Percentiles rank a stretch among this genome's conserved stretches.
Conservation (phyloP, 2,329 filamentous ascomycete genomes). For the Hypoxylon sp. region DNA sequence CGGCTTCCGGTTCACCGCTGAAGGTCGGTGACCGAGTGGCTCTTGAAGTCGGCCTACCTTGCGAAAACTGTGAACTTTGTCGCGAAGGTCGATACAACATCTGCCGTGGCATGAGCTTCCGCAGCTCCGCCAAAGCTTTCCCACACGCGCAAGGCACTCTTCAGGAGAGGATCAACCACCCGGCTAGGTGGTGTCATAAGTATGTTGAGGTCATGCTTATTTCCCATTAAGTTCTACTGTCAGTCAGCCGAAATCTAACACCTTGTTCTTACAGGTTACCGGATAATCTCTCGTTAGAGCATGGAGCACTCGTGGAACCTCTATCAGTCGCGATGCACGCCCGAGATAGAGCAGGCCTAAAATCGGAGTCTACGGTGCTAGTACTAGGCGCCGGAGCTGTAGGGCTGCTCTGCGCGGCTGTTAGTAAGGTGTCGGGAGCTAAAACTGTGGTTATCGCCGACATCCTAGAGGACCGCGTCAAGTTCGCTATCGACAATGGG, state of each 20-base stretch:
- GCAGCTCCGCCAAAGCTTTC: constrained; percentile 69
- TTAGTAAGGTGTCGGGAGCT: constrained; percentile 65
- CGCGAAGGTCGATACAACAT: constrained; percentile 72
- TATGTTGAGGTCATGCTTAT: constrained; percentile 50
- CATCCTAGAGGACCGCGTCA: constrained; percentile 68
- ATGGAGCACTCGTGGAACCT: constrained; percentile 72
- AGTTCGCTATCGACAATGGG: constrained; percentile 69
- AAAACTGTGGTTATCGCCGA: constrained; percentile 67
- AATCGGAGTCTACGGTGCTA: constrained; percentile 61
- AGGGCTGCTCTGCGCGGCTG: constrained; percentile 71
- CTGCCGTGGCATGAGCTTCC: constrained; percentile 70
- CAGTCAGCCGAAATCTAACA: not conserved
- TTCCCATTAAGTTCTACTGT: not conserved
- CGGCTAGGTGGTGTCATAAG: constrained; percentile 70
- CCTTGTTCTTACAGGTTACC: constrained; percentile 60
- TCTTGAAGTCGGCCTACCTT: constrained; percentile 70
- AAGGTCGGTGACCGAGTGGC: constrained; percentile 79
- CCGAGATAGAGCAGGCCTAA: constrained; percentile 61
- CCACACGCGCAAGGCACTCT: constrained; percentile 72
- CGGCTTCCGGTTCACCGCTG: constrained; percentile 66
- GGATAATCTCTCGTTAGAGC: constrained; percentile 62
- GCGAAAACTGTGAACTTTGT: constrained; percentile 66
- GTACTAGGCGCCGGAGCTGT: constrained; percentile 74
- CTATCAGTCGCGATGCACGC: constrained; percentile 73
- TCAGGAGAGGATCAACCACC: constrained; percentile 70